Base-by-base conservation (phyloP, 768 basidiomycete genomes). In the Pseudohyphozyma bogoriensis region DNA sequence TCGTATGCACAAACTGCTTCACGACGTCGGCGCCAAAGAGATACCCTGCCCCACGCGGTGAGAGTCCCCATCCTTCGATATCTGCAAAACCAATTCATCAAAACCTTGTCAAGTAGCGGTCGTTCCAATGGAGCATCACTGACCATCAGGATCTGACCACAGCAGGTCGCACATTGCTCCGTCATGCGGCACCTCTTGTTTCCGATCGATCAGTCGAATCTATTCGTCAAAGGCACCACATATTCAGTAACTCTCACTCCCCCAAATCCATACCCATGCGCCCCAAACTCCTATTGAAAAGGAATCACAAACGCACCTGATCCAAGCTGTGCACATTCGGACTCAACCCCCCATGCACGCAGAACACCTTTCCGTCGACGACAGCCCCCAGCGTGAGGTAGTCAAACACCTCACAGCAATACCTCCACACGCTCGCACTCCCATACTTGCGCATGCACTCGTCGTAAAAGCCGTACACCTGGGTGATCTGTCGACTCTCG, bases 121-220 rank as follows among this genome's bases (percentile, higher is more conserved):
- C 11, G 5, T 31, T 7, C 2, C 1, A 12, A 18, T 1, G n/a
- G 5, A 18, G 13, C 22, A 13, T 18, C 37, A 72, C 80, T 66
- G 58, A 91, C 91, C 92, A 73, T 97, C 93, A 47, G 93, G 93
- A 78, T 97, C 93, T 60, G 92, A 95, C 93, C 93, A 97, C n/a
- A 97, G 78, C 3, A 97, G 78, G 75, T 97, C 93, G 71, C 93
- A 97, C 93, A 97, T 96, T 11, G 91, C 85, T 16, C 93, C 93
- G 72, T 97, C 93, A 73, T 97, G 93, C 31, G 93, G 93, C 28
- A 97, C 93, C 72, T 97, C 93, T 74, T 93, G 90, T 73, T 92
- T 91, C 36, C 93, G 77, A 77, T 96, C 92, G 69, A 97, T 93
- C 39, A 84, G 80, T 53, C 93, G 86, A 68, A 97, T 96, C 91